These are phyloP conservation scores for Passalora sequoiae DNA, from an alignment of 2,329 filamentous ascomycete genomes.

Conservation along the genomic window DNA sequence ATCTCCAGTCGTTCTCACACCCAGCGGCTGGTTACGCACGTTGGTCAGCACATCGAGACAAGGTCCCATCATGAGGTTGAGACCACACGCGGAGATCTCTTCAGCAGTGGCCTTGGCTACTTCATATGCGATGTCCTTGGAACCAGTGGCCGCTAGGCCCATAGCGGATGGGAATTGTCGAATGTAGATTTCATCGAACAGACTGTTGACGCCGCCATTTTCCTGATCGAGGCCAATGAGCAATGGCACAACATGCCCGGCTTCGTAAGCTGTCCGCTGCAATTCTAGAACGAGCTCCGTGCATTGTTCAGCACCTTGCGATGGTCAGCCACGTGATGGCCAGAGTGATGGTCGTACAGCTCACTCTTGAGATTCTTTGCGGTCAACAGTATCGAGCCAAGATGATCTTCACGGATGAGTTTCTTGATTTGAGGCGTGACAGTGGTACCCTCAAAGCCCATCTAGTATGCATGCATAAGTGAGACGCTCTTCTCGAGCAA, in stretches of 20 bases:
- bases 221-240: constrained; percentile 93
- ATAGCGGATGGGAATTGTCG: constrained; percentile 96
- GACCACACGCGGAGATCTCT: constrained; percentile 84
- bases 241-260: constrained; percentile 82
- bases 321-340: constrained; percentile 21
- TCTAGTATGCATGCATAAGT: constrained; percentile 35
- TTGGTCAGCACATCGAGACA: constrained; percentile 93
- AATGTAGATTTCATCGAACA: constrained; percentile 93
- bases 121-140: constrained; percentile 76
- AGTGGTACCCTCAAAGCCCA: constrained; percentile 81
- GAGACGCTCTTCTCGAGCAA: constrained; percentile 20
- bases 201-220: constrained; percentile 94
- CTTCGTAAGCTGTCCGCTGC: constrained; percentile 84
- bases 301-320: constrained; percentile 82
- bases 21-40: constrained; percentile 81
- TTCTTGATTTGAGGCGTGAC: constrained; percentile 77
- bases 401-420: constrained; percentile 75
- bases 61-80: constrained; percentile 92
- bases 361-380: constrained; percentile 81
- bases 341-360: neutral
- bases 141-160: constrained; percentile 90
- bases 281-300: constrained; percentile 83
- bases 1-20: constrained; percentile 83
- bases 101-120: constrained; percentile 90
- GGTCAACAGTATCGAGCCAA: constrained; percentile 80